Evolutionary conservation across 2,329 filamentous ascomycete species (phyloP).

Genomic region (Ceratocystiopsis brevicomis): DNA sequence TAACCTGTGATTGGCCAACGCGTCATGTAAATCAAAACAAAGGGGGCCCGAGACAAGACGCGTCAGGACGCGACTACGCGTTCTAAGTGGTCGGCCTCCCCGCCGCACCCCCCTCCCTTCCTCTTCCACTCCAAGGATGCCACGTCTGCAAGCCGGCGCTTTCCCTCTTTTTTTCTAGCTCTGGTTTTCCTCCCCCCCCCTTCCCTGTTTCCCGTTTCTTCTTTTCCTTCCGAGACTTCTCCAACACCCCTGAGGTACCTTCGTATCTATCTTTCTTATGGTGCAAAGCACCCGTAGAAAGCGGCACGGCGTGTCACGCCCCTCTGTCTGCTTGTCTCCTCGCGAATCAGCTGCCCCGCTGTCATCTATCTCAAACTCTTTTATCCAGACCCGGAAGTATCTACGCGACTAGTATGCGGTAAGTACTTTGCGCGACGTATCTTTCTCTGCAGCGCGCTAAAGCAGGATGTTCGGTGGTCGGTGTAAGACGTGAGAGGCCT

Average conservation of each 20-base stretch:
- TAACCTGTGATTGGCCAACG: conserved; percentile 6
- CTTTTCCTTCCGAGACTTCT: background rate
- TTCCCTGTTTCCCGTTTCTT: background rate
- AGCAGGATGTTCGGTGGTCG: too few species aligned
- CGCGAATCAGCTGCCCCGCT: conserved; percentile 6
- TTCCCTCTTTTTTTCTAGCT: background rate
- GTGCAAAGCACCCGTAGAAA: too few species aligned
- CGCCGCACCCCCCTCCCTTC: background rate
- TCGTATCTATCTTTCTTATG: too few species aligned
- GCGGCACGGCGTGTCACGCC: background rate
- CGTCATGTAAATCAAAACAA: conserved; percentile 9
- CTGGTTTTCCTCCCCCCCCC: background rate
- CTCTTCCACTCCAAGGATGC: background rate
- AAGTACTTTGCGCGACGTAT: too few species aligned
- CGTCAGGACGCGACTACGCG: conserved; percentile 6
- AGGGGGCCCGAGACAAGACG: conserved; percentile 1
- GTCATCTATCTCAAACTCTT: conserved; percentile 7
- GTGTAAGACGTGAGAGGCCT: too few species aligned
- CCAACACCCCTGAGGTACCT: too few species aligned
- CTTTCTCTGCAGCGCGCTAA: too few species aligned
- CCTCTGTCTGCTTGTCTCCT: background rate
- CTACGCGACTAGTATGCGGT: too few species aligned
- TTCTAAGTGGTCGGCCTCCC: conserved; percentile 1
- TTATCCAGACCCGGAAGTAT: too few species aligned
- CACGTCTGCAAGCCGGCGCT: too few species aligned